phyloP scores from a whole-genome alignment of 2,329 filamentous ascomycete species.

The Exophiala xenobiotica region DNA sequence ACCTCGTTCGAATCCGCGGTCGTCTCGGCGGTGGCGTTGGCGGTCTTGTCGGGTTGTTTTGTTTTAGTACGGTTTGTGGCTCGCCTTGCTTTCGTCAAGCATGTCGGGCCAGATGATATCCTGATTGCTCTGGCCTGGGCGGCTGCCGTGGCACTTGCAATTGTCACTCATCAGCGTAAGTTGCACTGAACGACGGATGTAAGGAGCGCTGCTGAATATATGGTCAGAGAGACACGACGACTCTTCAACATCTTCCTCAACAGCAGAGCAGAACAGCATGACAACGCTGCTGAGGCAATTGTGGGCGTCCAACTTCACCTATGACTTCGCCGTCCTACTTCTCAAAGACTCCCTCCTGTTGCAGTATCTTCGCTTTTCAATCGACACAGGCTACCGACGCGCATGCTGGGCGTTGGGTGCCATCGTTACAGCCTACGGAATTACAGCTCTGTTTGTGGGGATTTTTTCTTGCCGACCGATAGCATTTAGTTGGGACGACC shows the following conservation, averaged over 20 bases:
- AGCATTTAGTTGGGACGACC: slow-evolving; percentile 12
- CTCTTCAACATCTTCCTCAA: background rate
- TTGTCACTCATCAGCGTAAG: slow-evolving; percentile 13
- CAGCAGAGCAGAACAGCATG: background rate
- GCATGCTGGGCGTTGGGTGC: slow-evolving; percentile 15
- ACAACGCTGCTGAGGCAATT: slow-evolving; percentile 5
- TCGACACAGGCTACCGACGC: slow-evolving; percentile 13
- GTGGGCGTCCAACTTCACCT: slow-evolving; percentile 17
- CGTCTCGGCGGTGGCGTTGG: slow-evolving; percentile 14
- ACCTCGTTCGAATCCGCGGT: slow-evolving; percentile 6
- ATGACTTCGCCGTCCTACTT: slow-evolving; percentile 14
- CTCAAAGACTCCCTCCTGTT: slow-evolving; percentile 17
- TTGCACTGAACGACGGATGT: background rate
- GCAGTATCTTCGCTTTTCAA: slow-evolving; percentile 21
- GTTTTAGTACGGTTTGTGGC: slow-evolving; percentile 11
- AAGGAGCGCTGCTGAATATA: background rate
- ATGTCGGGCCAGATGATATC: slow-evolving; percentile 18
- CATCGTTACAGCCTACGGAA: slow-evolving; percentile 14
- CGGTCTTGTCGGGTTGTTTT: slow-evolving; percentile 15
- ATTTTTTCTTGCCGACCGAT: slow-evolving; percentile 19
- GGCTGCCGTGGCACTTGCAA: slow-evolving; percentile 10
- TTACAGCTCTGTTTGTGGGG: slow-evolving; percentile 14
- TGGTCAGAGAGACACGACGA: background rate
- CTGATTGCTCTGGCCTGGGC: slow-evolving; percentile 16
- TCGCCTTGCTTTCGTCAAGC: slow-evolving; percentile 17